Evolutionary conservation across 768 basidiomycete genomes (phyloP).

Genomic region (Peribolospora kevripleyi): DNA sequence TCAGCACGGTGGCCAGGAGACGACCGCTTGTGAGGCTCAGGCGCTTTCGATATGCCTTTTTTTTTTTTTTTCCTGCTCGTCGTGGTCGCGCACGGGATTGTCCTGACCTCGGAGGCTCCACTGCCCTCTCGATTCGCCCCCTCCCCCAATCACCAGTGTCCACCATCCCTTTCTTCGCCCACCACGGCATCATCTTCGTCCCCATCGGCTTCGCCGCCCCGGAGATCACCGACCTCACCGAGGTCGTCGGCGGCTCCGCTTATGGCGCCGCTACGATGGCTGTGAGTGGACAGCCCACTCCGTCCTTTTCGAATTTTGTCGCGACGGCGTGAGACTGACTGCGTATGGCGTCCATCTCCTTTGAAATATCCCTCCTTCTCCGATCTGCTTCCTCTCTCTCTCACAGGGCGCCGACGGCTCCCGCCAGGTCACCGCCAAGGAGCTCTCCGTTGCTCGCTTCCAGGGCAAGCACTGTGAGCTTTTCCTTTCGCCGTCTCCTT

Average conservation of each 20-base stretch:
- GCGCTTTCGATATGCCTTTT: not conserved
- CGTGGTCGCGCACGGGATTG: too few species aligned
- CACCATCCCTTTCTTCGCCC: slow-evolving; percentile 35
- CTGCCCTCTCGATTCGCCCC: not conserved
- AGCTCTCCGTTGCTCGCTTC: slow-evolving; percentile 3
- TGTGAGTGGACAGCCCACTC: too few species aligned
- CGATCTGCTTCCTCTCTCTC: not conserved
- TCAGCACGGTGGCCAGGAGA: slow-evolving; percentile 47
- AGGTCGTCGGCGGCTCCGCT: slow-evolving; percentile 32
- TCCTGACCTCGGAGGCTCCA: too few species aligned
- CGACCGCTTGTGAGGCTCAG: slow-evolving; percentile 16
- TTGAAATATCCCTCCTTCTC: not conserved
- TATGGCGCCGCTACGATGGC: slow-evolving; percentile 32
- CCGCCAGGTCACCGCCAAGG: slow-evolving; percentile 3
- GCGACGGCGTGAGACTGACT: too few species aligned
- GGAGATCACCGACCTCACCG: slow-evolving; percentile 22
- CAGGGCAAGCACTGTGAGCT: slow-evolving; percentile 6
- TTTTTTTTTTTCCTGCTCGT: too few species aligned
- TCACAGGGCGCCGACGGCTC: slow-evolving; percentile 10
- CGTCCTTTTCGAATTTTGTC: too few species aligned
- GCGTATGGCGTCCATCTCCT: too few species aligned
- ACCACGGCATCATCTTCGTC: slow-evolving; percentile 49
- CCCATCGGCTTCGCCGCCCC: slow-evolving; percentile 41
- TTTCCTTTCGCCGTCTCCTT: not conserved
- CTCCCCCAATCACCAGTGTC: slow-evolving; percentile 20